phyloP scores from a whole-genome alignment of 805 yeast genomes.

The Cyberlindnera veronae region DNA sequence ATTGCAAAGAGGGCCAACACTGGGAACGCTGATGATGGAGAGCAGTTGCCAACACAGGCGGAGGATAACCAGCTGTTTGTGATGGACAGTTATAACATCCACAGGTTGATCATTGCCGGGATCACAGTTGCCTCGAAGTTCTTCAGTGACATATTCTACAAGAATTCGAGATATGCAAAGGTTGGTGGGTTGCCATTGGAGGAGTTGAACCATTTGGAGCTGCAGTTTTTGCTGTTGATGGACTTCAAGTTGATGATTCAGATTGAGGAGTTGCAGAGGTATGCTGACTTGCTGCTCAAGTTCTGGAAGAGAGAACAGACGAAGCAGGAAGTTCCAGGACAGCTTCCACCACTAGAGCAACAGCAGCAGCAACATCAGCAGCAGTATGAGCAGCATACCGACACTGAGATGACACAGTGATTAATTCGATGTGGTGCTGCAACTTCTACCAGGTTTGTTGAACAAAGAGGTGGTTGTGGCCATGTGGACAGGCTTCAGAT shows the following conservation, averaged over 20 bases:
- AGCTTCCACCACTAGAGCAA: constrained; percentile 1
- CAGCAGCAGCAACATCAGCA: constrained; percentile 5
- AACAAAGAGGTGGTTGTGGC: no score
- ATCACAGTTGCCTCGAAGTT: constrained; percentile 94
- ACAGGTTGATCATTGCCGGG: constrained; percentile 89
- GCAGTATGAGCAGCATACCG: constrained; percentile 1
- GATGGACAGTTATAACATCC: constrained; percentile 95
- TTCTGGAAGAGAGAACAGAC: constrained; percentile 71
- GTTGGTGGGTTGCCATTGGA: constrained; percentile 94
- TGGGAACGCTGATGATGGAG: constrained; percentile 29
- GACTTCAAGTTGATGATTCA: constrained; percentile 87
- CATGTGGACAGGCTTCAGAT: no score
- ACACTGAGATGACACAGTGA: not conserved
- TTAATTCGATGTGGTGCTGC: no score
- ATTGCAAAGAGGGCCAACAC: constrained; percentile 81
- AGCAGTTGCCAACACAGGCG: constrained; percentile 9
- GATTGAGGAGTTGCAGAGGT: constrained; percentile 84
- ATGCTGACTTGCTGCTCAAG: constrained; percentile 79
- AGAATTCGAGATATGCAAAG: constrained; percentile 90
- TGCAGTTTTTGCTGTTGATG: constrained; percentile 78
- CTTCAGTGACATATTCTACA: constrained; percentile 91
- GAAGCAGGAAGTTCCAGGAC: constrained; percentile 8
- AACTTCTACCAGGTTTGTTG: no score
- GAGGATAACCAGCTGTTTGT: constrained; percentile 67
- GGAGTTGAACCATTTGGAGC: constrained; percentile 87